Evolutionary conservation across 805 yeast genomes (phyloP).

Genomic region (Alloascoidea africana): DNA sequence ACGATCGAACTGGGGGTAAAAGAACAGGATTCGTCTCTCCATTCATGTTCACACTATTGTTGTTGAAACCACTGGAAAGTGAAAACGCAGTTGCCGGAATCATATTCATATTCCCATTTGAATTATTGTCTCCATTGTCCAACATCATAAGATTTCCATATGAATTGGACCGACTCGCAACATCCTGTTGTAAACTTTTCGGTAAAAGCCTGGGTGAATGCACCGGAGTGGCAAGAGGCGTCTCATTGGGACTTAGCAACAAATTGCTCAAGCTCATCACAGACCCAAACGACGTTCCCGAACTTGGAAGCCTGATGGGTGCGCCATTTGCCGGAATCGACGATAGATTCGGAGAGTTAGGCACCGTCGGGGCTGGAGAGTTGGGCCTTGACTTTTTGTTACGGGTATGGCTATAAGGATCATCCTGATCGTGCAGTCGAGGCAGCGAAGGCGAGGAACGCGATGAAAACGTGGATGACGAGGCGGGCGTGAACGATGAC

Average conservation of each 20-base stretch:
- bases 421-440: constrained; percentile 24
- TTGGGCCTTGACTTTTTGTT: constrained; percentile 31
- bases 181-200: no score
- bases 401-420: constrained; percentile 15
- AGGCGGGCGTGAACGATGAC: constrained; percentile 13
- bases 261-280: constrained; percentile 5
- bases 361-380: constrained; percentile 21
- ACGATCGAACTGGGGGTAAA: no score
- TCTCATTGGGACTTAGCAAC: constrained; percentile 22
- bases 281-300: constrained; percentile 3
- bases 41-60: no score
- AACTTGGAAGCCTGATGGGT: neutral
- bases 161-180: no score
- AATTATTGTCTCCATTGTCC: no score
- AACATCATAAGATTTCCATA: no score
- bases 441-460: constrained; percentile 8
- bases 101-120: no score
- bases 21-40: no score
- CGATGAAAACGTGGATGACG: neutral
- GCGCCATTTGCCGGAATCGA: constrained; percentile 2
- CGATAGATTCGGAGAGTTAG: neutral
- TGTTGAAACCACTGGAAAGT: no score
- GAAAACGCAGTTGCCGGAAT: no score
- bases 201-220: constrained; percentile 37
- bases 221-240: constrained; percentile 33